Evolutionary conservation across 129 eudicot genomes (phyloP).

Genomic region (carrot (Daucus carota)): DNA sequence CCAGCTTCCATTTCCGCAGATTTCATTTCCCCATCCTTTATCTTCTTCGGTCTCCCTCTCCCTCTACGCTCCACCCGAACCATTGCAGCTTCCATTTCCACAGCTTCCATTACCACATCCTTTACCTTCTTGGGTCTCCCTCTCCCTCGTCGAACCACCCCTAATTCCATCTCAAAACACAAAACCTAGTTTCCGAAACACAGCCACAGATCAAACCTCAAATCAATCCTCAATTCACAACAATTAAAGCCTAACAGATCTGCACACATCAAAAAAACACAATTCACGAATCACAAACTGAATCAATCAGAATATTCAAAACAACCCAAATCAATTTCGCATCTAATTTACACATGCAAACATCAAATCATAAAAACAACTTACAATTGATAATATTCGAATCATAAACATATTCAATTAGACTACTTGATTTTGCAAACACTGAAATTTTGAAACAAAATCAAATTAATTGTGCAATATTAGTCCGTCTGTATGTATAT

Average conservation of each 20-base stretch:
- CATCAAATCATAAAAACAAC: background rate
- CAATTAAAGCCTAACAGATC: slow-evolving; percentile 33
- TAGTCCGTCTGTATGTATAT: background rate
- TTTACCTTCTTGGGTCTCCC: background rate
- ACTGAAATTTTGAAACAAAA: background rate
- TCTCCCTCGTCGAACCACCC: slow-evolving; percentile 25
- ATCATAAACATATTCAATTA: background rate
- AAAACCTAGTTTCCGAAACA: background rate
- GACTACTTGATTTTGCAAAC: background rate
- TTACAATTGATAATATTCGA: background rate
- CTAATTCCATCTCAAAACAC: background rate
- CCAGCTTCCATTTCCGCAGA: background rate
- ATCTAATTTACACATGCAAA: background rate
- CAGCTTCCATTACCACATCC: background rate
- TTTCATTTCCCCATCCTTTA: background rate
- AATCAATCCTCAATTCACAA: background rate
- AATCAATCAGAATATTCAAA: slow-evolving; percentile 1
- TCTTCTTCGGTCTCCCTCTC: background rate
- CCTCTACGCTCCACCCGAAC: background rate
- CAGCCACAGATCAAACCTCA: background rate
- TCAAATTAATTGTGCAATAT: background rate
- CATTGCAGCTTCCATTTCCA: background rate
- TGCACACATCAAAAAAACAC: slow-evolving; percentile 3
- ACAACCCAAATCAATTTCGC: slow-evolving; percentile 6
- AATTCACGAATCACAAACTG: background rate